A percentile compares a stretch with the other conserved stretches of the same genome.
phyloP scores from a whole-genome alignment of 495 filamentous ascomycete genomes.

The Talaromyces nanjingensis region DNA sequence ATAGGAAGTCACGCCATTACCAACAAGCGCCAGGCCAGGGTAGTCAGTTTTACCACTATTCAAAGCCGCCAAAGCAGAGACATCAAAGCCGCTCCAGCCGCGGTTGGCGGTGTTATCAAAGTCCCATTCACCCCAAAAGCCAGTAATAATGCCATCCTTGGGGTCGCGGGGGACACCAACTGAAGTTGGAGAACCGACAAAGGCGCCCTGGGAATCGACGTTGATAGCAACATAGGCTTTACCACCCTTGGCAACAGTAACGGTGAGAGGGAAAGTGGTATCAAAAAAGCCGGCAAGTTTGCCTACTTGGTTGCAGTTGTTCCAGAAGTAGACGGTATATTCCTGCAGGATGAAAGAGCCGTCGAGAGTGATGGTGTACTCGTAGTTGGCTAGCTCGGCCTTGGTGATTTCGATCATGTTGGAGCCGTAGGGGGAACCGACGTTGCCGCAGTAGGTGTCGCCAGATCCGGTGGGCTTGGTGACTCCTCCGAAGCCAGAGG shows the following conservation, averaged over 20 bases:
- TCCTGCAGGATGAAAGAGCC: slow-evolving; percentile 22
- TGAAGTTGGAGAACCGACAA: slow-evolving; percentile 14
- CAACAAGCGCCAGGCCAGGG: slow-evolving; percentile 16
- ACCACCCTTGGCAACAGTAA: slow-evolving; percentile 32
- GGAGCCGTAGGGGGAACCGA: slow-evolving; percentile 45
- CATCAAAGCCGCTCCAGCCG: slow-evolving; percentile 36
- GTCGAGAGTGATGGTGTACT: slow-evolving; percentile 39
- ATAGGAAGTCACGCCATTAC: slow-evolving; percentile 23
- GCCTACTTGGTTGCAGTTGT: slow-evolving; percentile 38
- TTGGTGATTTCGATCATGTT: slow-evolving; percentile 42
- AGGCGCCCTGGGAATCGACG: slow-evolving; percentile 34
- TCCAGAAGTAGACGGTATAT: slow-evolving; percentile 43
- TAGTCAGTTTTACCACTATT: slow-evolving; percentile 17
- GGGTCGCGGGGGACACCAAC: slow-evolving; percentile 5
- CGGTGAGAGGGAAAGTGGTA: slow-evolving; percentile 27
- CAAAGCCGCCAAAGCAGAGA: slow-evolving; percentile 30
- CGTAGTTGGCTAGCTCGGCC: slow-evolving; percentile 29
- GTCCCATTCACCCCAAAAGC: slow-evolving; percentile 38
- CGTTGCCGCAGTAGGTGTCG: slow-evolving; percentile 36
- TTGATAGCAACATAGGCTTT: slow-evolving; percentile 41
- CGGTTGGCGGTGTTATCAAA: slow-evolving; percentile 26
- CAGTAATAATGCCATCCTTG: slow-evolving; percentile 10
- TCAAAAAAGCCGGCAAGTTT: slow-evolving; percentile 32
- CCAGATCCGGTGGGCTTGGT: slow-evolving; percentile 23
- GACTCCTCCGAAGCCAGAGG: slow-evolving; percentile 26